phyloP scores from a whole-genome alignment of 2,329 filamentous ascomycete genomes.

The Neocatenulostroma microsporum region DNA sequence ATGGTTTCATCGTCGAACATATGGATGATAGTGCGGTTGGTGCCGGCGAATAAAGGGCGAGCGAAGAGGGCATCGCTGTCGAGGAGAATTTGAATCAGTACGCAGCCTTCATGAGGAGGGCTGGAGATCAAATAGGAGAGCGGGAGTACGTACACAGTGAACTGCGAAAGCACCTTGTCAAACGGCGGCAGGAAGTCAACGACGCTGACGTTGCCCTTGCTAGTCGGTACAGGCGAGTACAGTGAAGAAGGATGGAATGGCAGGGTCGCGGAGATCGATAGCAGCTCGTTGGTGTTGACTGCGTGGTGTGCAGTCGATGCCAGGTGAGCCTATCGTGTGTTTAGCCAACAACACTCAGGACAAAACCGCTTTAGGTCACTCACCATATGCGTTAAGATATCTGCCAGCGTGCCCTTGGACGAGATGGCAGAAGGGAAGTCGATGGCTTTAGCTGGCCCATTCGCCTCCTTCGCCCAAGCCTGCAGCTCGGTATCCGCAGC shows the following conservation, averaged over 20 bases:
- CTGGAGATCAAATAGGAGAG: no score
- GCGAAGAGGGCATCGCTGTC: conserved; percentile 35
- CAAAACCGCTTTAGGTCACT: not conserved
- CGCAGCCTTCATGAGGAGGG: no score
- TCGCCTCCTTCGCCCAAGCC: conserved; percentile 40
- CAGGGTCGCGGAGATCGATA: conserved; percentile 31
- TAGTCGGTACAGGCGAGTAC: conserved; percentile 33
- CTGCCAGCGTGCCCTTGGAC: conserved; percentile 27
- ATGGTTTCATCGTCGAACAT: conserved; percentile 36
- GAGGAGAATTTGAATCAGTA: no score
- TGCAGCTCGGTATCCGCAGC: conserved; percentile 36
- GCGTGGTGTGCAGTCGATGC: conserved; percentile 35
- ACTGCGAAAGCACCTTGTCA: conserved; percentile 30
- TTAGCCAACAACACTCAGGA: no score
- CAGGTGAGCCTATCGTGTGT: conserved; percentile 27
- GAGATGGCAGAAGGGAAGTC: conserved; percentile 34
- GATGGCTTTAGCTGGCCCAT: conserved; percentile 29
- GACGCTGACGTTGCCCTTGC: conserved; percentile 32
- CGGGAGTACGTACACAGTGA: no score
- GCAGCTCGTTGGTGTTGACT: conserved; percentile 38
- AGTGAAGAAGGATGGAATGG: conserved; percentile 39
- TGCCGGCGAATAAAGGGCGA: conserved; percentile 32
- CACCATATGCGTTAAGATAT: conserved; percentile 35
- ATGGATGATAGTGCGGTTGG: conserved; percentile 33
- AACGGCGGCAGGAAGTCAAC: conserved; percentile 30